Evolutionary conservation across 306 rosid species (phyloP).

Genomic region (Castanea mollissima): DNA sequence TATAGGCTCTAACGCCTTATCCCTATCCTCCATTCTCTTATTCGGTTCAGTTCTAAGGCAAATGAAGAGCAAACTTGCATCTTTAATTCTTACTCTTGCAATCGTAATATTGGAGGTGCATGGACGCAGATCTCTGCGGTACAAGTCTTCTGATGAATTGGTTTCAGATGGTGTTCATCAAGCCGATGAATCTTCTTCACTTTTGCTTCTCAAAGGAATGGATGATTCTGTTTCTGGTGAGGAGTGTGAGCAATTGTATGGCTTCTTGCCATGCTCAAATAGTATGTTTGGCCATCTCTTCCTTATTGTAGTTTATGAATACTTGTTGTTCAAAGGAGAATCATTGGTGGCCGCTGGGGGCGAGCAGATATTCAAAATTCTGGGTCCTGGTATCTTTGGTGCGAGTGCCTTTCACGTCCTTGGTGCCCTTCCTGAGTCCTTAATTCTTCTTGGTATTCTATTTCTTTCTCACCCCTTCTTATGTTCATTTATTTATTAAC

Average conservation of each 20-base stretch:
- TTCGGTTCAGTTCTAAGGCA: background rate
- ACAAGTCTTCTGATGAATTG: constrained; percentile 4
- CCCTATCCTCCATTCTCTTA: background rate
- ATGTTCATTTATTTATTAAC: too few species aligned
- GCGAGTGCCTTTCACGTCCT: constrained; percentile 57
- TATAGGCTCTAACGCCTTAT: background rate
- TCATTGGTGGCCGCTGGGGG: constrained; percentile 52
- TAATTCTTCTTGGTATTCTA: constrained; percentile 51
- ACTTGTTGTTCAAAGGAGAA: constrained; percentile 53
- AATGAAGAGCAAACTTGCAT: background rate
- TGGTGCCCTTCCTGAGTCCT: constrained; percentile 62
- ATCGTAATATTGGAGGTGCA: background rate
- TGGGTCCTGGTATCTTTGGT: constrained; percentile 68
- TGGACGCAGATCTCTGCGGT: background rate
- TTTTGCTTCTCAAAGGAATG: constrained; percentile 8
- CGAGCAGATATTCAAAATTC: constrained; percentile 49
- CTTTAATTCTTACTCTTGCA: background rate
- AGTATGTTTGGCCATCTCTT: constrained; percentile 44
- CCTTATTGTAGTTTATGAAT: constrained; percentile 54
- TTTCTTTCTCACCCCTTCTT: background rate
- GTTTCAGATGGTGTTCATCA: constrained; percentile 36
- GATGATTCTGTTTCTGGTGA: constrained; percentile 6
- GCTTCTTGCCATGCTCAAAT: constrained; percentile 56
- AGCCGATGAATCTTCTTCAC: constrained; percentile 10
- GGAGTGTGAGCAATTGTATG: constrained; percentile 50